Base-by-base conservation (phyloP, 1,284 basidiomycete genomes). In the Puccinia novopanici region DNA sequence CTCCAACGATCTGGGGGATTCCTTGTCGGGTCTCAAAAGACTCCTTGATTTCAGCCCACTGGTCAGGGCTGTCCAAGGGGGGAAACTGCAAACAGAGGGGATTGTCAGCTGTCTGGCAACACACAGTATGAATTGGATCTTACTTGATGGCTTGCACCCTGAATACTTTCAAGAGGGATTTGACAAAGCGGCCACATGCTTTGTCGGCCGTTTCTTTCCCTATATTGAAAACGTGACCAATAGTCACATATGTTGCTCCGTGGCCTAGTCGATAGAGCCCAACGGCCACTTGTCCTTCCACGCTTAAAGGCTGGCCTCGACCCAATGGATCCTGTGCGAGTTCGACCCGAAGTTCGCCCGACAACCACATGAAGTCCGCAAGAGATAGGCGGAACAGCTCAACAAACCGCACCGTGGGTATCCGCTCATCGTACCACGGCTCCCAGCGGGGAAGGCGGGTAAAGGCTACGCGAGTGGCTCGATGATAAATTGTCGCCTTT, bases 141-240 rank as follows among this genome's bases (percentile, higher is more conserved):
- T 55, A 50, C 48, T 22, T n/a, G 30, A 72, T 34, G 1, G 48
- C 10, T 4, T 17, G 52, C 17, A 3, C 1, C 19, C 27, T 19
- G 3, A 72, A 48, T 22, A 27, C n/a, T 9, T 30, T 50, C 1
- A 72, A 22, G 8, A 72, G 15, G 3, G 52, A 48, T 8, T 34
- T 52, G 30, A 72, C 48, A 24, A 71, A 65, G 3, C 61, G 9
- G 19, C 40, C 34, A 15, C 10, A 6, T 1, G 65, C 45, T 15
- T 67, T 67, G 40, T 45, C 40, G 4, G 65, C 65, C 19, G 52
- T 72, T 30, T 72, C 48, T 37, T 72, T 72, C 2, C 70, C 70
- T 54, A 72, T 72, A 34, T 54, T 42, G 30, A 40, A 72, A 17
- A 72, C n/a, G n/a, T 72, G 70, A 2, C n/a, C n/a, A n/a, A 72